phyloP scores from a whole-genome alignment of 140 eudicot genomes.

The Bidens hawaiensis region DNA sequence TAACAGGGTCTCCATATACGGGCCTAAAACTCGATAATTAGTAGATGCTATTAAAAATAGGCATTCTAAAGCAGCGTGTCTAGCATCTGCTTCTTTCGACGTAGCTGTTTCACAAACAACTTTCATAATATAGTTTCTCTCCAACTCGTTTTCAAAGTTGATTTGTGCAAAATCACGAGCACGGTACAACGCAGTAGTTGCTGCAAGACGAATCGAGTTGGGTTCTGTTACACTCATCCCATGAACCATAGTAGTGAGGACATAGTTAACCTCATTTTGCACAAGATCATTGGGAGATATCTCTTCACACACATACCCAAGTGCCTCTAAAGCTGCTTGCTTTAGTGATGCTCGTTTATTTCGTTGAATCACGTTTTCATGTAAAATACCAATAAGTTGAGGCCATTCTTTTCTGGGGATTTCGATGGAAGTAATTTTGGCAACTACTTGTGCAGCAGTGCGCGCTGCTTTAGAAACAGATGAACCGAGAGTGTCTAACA shows the following conservation, averaged over 20 bases:
- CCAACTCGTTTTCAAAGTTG: constrained; percentile 69
- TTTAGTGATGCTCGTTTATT: constrained; percentile 65
- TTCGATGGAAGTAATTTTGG: constrained; percentile 81
- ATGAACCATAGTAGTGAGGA: constrained; percentile 87
- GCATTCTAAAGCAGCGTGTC: constrained; percentile 81
- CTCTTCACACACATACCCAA: constrained; percentile 85
- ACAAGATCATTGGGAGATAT: too few species aligned
- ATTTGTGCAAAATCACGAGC: constrained; percentile 88
- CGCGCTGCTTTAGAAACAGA: constrained; percentile 71
- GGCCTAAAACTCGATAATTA: constrained; percentile 72
- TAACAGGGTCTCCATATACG: constrained; percentile 80
- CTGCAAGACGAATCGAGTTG: constrained; percentile 61
- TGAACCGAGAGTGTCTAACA: constrained; percentile 70
- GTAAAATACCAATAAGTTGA: constrained; percentile 62
- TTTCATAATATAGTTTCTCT: constrained; percentile 73
- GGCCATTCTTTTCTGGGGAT: constrained; percentile 91
- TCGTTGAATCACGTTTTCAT: constrained; percentile 61
- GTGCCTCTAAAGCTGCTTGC: constrained; percentile 78
- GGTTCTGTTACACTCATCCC: constrained; percentile 77
- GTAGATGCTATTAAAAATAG: constrained; percentile 77
- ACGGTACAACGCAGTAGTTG: constrained; percentile 69
- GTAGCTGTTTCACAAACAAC: constrained; percentile 72
- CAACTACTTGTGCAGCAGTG: constrained; percentile 87
- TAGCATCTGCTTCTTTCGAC: constrained; percentile 61
- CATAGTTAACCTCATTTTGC: constrained; percentile 79